Evolutionary conservation across 2,329 filamentous ascomycete species (phyloP), one percentile per base, ranked within the genome.

Genomic region (Fusarium temperatum): DNA sequence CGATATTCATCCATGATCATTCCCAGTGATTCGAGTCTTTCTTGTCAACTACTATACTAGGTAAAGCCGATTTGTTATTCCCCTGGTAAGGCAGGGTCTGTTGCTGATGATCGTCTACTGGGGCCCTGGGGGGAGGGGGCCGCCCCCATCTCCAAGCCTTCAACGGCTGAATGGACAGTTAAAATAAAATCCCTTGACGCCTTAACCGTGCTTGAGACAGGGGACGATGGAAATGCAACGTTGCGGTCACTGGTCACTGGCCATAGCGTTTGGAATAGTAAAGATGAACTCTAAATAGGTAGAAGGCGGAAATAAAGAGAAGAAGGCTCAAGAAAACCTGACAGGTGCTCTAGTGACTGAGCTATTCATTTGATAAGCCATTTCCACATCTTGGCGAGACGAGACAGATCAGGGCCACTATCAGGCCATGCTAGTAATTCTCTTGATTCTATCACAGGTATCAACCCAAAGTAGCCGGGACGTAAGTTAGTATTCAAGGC

Each of bases 201-300:
- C 71, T 63, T 44, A 74, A 58, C 71, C 63, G 50, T 50, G 45
- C 67, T n/a, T 36, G 26, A 30, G 41, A 39, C n/a, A 57, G 66
- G 35, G 60, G 48, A 47, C 36, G 47, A 47, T 55, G 32, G 36
- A 42, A 47, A 53, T 50, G 41, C 64, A 65, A 59, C 50, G n/a
- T 54, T 70, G 58, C 42, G 26, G 32, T n/a, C 45, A 26, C 28
- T 59, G 42, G 30, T 38, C 44, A 35, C n/a, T 59, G 56, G 41
- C 42, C 56, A 51, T 56, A 57, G 56, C 56, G 50, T 55, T 50
- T 41, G 42, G 56, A 51, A 50, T 12, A 59, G n/a, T 20, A 9
- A 51, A 28, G 42, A 59, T 51, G 24, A 59, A 24, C 32, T 51
- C 32, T 51, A 30, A 50, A 35, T 48, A 24, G 24, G 24, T 24